Evolutionary conservation across 83 land plant species (phyloP), one percentile per base, ranked within the genome.

Genomic region (Thuja plicata): DNA sequence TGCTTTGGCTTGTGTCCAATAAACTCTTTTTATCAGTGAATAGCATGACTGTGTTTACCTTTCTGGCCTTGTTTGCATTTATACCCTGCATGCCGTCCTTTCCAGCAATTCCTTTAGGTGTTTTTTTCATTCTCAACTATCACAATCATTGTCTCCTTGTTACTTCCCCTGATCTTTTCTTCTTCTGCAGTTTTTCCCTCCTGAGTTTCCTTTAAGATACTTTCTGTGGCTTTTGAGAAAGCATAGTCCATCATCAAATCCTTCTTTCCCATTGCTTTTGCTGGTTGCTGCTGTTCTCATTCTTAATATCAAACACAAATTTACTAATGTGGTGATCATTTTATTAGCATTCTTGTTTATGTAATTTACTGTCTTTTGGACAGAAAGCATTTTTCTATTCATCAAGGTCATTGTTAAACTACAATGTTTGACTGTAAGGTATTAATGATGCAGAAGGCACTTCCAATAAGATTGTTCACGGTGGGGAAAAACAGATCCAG

Each of bases 401-500:
- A 1, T 76, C 79, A 76, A 76, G 1, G 40, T 32, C 15, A 76
- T 11, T 34, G 79, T 35, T 13, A 8, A 34, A 32, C 17, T 32
- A 16, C 43, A 79, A 38, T 2, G 1, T 38, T 37, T 79, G 43
- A 79, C 82, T 16, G 21, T 38, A 79, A 77, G 32, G 35, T 66
- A 27, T 87, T 55, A 35, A 40, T 60, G 11, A 6, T 60, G 60
- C 92, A 92, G 96, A 94, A 91, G 93, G 88, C 93, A 2, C 86
- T 94, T 34, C 96, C 96, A 0, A 57, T 93, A 1, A 92, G 95
- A 16, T 80, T 95, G 62, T 15, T 95, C 52, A 92, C 94, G 0
- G 91, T 94, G 2, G 95, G 96, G 41, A 95, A 95, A 89, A 95
- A 90, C 83, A 92, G 95, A 83, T 91, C 93, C 0, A 55, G 24